phyloP scores from a whole-genome alignment of 2,329 filamentous ascomycete species.

The Chrysoporthe cubensis region DNA sequence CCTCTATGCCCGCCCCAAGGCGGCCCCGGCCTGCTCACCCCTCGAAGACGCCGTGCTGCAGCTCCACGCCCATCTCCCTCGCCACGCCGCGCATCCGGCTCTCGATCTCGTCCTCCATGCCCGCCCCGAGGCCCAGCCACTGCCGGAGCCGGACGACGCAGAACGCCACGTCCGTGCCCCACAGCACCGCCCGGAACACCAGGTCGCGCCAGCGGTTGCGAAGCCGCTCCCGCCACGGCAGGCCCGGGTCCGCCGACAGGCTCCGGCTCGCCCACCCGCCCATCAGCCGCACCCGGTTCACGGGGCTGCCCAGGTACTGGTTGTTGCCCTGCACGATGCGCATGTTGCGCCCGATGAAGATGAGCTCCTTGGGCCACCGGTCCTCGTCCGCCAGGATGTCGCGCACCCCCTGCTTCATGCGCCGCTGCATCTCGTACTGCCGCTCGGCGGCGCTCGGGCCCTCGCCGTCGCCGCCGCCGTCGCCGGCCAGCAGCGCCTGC shows the following conservation, averaged over 20 bases:
- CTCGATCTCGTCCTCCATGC: constrained; percentile 96
- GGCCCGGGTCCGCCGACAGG: constrained; percentile 73
- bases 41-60: constrained; percentile 88
- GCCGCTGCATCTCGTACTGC: constrained; percentile 87
- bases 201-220: constrained; percentile 76
- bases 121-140: constrained; percentile 73
- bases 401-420: constrained; percentile 70
- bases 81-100: constrained; percentile 84
- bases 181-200: constrained; percentile 78
- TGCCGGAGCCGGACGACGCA: constrained; percentile 81
- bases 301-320: constrained; percentile 84
- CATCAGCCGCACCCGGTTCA: constrained; percentile 93
- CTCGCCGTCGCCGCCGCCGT: constrained; percentile 46
- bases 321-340: constrained; percentile 94
- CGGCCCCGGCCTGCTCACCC: constrained; percentile 54
- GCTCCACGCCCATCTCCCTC: constrained; percentile 86
- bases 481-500: constrained; percentile 65
- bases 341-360: constrained; percentile 91
- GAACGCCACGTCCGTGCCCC: constrained; percentile 79
- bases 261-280: constrained; percentile 86
- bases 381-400: constrained; percentile 81
- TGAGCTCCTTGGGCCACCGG: constrained; percentile 86
- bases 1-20: not conserved
- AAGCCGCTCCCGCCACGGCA: constrained; percentile 65
- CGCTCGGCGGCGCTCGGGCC: constrained; percentile 64